Conservation (phyloP, 2,329 filamentous ascomycete genomes). For the Diaporthe aspalathi region DNA sequence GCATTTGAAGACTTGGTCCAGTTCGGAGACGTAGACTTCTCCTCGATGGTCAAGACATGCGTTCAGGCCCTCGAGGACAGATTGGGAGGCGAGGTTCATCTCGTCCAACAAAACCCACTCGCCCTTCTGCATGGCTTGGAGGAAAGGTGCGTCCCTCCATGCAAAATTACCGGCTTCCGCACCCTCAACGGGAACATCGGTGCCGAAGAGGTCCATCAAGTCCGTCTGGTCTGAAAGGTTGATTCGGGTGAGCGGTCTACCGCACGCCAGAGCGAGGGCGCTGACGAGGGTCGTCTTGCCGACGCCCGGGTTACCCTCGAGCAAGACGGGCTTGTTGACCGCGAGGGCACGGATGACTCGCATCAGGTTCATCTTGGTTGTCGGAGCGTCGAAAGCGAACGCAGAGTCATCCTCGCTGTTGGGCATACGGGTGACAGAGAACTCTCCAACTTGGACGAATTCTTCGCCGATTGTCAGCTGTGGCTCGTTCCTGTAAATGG, state of each 20-base stretch:
- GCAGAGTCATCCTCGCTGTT: slow-evolving; percentile 63
- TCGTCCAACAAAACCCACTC: slow-evolving; percentile 98
- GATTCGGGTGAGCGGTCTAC: slow-evolving; percentile 87
- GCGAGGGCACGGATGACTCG: slow-evolving; percentile 90
- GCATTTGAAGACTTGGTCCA: slow-evolving; percentile 92
- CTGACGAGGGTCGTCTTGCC: slow-evolving; percentile 95
- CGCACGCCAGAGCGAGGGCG: slow-evolving; percentile 82
- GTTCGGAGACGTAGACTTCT: slow-evolving; percentile 93
- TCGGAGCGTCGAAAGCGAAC: slow-evolving; percentile 89
- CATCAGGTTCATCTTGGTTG: slow-evolving; percentile 90
- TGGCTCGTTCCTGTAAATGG: slow-evolving; percentile 74
- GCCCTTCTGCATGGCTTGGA: slow-evolving; percentile 95
- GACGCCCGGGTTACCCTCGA: slow-evolving; percentile 97
- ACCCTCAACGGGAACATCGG: slow-evolving; percentile 95
- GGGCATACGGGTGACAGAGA: slow-evolving; percentile 70
- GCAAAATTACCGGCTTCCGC: slow-evolving; percentile 89
- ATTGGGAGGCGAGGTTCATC: slow-evolving; percentile 98
- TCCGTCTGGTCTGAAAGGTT: slow-evolving; percentile 99
- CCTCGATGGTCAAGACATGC: slow-evolving; percentile 96
- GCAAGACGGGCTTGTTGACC: slow-evolving; percentile 87
- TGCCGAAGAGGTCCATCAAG: slow-evolving; percentile 96
- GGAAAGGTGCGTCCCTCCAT: slow-evolving; percentile 95
- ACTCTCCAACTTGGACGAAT: slow-evolving; percentile 77
- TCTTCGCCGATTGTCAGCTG: slow-evolving; percentile 65
- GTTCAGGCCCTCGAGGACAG: slow-evolving; percentile 94